Percentiles rank a stretch among this genome's conserved stretches.
Evolutionary conservation across 2,329 filamentous ascomycete genomes (phyloP).

Genomic region (Arachnopeziza araneosa): DNA sequence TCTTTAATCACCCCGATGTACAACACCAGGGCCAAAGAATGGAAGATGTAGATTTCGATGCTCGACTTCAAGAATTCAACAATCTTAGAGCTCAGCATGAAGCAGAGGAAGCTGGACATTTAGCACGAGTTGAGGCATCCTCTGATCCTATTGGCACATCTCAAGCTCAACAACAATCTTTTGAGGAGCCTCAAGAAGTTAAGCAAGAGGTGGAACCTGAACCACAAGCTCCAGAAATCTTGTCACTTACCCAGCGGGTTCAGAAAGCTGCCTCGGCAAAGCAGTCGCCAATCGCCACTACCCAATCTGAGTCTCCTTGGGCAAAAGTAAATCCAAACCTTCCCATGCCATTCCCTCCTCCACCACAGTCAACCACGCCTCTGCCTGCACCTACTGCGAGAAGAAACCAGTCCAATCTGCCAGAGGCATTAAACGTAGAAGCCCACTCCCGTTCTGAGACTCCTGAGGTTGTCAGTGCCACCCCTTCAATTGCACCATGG

Average conservation of each 20-base stretch:
- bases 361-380: slow-evolving; percentile 68
- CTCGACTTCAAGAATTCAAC: slow-evolving; percentile 76
- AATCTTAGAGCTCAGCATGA: slow-evolving; percentile 70
- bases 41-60: slow-evolving; percentile 20
- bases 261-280: slow-evolving; percentile 65
- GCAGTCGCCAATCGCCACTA: slow-evolving; percentile 43
- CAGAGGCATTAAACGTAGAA: slow-evolving; percentile 61
- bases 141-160: slow-evolving; percentile 24
- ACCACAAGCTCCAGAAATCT: slow-evolving; percentile 39
- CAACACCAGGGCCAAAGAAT: slow-evolving; percentile 47
- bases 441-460: slow-evolving; percentile 73
- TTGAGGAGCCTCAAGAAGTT: slow-evolving; percentile 14
- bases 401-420: slow-evolving; percentile 75
- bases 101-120: slow-evolving; percentile 35
- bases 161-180: slow-evolving; percentile 19
- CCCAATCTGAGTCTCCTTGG: slow-evolving; percentile 48
- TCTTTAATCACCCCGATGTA: slow-evolving; percentile 25
- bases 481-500: slow-evolving; percentile 85
- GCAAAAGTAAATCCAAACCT: slow-evolving; percentile 57
- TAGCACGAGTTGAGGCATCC: slow-evolving; percentile 28
- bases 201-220: slow-evolving; percentile 17
- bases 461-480: slow-evolving; percentile 49
- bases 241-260: slow-evolving; percentile 79
- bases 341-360: slow-evolving; percentile 68
- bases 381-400: slow-evolving; percentile 86